phyloP scores from a whole-genome alignment of 169 alveolate genomes.

The Pseudocohnilembus persalinus region DNA sequence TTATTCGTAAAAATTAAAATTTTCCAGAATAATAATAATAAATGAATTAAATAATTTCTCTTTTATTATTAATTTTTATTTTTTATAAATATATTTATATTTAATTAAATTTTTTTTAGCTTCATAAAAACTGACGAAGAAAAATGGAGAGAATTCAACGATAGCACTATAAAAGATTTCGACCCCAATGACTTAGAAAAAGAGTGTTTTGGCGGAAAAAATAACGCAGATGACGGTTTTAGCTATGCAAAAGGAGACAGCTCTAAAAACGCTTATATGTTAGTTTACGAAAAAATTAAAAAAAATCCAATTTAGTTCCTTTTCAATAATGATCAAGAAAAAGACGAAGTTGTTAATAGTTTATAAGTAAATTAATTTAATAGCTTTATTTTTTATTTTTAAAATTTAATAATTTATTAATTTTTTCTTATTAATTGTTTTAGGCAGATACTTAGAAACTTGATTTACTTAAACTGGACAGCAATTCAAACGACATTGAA shows the following conservation, averaged over 20 bases:
- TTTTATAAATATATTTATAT: no score
- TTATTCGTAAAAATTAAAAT: no score
- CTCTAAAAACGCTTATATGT: neutral
- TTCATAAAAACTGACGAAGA: conserved; percentile 60
- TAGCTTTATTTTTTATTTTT: no score
- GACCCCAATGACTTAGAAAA: conserved; percentile 59
- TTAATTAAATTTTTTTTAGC: no score
- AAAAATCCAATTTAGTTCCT: neutral
- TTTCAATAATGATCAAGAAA: neutral
- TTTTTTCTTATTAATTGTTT: no score
- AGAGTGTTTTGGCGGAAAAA: conserved; percentile 88
- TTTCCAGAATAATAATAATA: no score
- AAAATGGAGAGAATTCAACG: conserved; percentile 85
- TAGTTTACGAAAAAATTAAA: neutral
- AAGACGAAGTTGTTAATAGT: no score
- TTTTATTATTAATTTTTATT: no score
- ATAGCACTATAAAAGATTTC: conserved; percentile 68
- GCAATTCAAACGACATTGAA: neutral
- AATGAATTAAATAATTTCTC: no score
- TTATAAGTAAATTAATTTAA: neutral
- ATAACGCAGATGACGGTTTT: neutral
- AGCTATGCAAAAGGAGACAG: neutral
- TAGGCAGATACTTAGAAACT: no score
- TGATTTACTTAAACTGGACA: no score
- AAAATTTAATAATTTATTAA: no score